A percentile compares a stretch with the other conserved stretches of the same genome.
These are phyloP conservation scores for Kuraishia molischiana DNA, from an alignment of 805 yeast genomes.

Conservation along the genomic window DNA sequence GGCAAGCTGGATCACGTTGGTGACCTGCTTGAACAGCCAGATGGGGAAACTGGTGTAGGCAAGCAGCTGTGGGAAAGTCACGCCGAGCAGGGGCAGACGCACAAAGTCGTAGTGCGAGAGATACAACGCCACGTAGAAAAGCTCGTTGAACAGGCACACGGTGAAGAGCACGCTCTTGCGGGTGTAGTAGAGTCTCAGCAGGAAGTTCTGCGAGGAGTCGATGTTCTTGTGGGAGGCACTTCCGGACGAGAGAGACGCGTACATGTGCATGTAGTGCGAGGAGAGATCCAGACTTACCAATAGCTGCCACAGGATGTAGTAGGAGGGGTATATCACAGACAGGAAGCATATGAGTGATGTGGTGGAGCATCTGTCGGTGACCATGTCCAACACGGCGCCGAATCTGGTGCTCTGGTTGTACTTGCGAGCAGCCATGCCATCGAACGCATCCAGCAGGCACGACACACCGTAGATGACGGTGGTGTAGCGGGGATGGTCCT, in stretches of 20 bases:
- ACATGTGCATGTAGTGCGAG: constrained; percentile 98
- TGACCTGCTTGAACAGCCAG: constrained; percentile 83
- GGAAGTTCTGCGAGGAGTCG: constrained; percentile 55
- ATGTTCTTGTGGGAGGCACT: constrained; percentile 78
- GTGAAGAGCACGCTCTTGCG: constrained; percentile 74
- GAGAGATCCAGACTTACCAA: constrained; percentile 81
- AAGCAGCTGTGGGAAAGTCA: constrained; percentile 19
- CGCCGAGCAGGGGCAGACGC: constrained; percentile 27
- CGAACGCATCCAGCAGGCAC: constrained; percentile 90
- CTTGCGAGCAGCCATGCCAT: constrained; percentile 89
- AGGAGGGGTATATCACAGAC: constrained; percentile 69
- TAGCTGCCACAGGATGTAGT: constrained; percentile 65
- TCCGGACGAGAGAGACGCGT: constrained; percentile 79
- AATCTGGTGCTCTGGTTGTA: constrained; percentile 83
- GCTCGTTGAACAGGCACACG: constrained; percentile 89
- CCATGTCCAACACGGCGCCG: constrained; percentile 98
- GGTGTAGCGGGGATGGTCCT: constrained; percentile 71
- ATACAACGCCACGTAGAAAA: constrained; percentile 85
- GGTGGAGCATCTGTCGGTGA: constrained; percentile 95
- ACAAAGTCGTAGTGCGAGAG: constrained; percentile 52
- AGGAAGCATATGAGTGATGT: constrained; percentile 84
- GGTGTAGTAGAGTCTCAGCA: constrained; percentile 79
- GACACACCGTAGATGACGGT: constrained; percentile 73
- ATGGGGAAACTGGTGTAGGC: constrained; percentile 65
- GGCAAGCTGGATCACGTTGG: constrained; percentile 80